These are phyloP conservation scores for Cercospora sojina DNA, from an alignment of 2,329 filamentous ascomycete species.

Conservation along the genomic window DNA sequence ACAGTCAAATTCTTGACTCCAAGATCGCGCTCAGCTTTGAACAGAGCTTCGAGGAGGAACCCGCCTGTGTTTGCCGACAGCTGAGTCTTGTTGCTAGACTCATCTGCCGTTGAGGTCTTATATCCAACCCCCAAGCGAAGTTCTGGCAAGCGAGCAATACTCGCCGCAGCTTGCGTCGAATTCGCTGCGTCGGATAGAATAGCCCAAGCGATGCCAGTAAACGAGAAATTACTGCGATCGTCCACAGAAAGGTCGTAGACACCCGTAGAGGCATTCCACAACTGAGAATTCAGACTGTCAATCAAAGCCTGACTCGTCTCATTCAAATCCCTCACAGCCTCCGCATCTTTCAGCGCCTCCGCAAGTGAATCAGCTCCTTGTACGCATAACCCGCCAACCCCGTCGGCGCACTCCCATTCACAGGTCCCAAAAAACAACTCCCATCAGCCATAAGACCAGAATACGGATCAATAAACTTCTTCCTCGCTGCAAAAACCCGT, in stretches of 20 bases:
- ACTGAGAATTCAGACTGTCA: conserved; percentile 34
- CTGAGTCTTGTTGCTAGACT: conserved; percentile 33
- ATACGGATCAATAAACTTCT: conserved; percentile 33
- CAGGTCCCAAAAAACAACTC: conserved; percentile 34
- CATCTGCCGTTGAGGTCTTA: conserved; percentile 34
- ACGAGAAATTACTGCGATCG: conserved; percentile 36
- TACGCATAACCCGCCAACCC: conserved; percentile 34
- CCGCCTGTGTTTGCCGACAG: conserved; percentile 50
- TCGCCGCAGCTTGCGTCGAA: conserved; percentile 32
- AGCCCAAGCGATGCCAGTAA: conserved; percentile 38
- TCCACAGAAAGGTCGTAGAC: conserved; percentile 36
- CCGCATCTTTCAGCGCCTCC: conserved; percentile 34
- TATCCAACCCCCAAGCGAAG: conserved; percentile 42
- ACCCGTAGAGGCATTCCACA: conserved; percentile 39
- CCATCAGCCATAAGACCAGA: conserved; percentile 31
- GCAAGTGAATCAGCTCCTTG: conserved; percentile 34
- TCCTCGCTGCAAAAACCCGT: conserved; percentile 22
- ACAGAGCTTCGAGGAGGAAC: conserved; percentile 45
- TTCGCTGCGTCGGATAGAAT: conserved; percentile 41
- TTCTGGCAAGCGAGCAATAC: conserved; percentile 35
- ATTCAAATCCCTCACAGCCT: conserved; percentile 29
- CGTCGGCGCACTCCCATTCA: conserved; percentile 35
- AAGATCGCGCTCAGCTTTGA: conserved; percentile 33
- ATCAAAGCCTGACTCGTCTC: conserved; percentile 28
- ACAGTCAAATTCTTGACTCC: conserved; percentile 28